Conservation (phyloP, 495 filamentous ascomycete species). For the Aspergillus indologenus region DNA sequence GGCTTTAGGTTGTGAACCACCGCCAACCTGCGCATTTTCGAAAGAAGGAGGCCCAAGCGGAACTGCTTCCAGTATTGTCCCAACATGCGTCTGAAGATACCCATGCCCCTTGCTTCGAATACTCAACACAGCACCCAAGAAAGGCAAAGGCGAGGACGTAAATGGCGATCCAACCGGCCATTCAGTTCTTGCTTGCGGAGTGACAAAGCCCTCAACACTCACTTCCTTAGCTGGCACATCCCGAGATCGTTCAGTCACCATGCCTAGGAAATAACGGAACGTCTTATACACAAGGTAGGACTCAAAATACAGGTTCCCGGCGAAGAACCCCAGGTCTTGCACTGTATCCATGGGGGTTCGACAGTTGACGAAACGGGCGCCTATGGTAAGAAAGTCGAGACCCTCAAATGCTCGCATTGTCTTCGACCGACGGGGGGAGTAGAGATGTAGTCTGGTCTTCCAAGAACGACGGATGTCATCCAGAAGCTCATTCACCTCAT, state of each 20-base stretch:
- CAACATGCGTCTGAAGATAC: conserved; percentile 52
- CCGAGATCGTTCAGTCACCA: conserved; percentile 25
- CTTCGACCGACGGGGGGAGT: conserved; percentile 49
- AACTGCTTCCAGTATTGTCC: conserved; percentile 41
- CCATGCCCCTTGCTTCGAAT: conserved; percentile 47
- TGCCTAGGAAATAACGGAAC: conserved; percentile 53
- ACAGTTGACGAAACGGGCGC: neutral
- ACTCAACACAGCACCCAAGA: conserved; percentile 45
- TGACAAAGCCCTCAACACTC: conserved; percentile 47
- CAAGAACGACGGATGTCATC: conserved; percentile 28
- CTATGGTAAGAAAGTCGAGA: conserved; percentile 32
- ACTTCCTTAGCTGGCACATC: conserved; percentile 20
- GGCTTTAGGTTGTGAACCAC: no score
- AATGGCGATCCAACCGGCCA: conserved; percentile 35
- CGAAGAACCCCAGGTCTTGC: conserved; percentile 54
- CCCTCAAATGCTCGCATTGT: conserved; percentile 42
- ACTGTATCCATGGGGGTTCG: neutral
- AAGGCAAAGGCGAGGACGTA: conserved; percentile 45
- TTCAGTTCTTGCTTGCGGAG: conserved; percentile 20
- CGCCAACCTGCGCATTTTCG: no score
- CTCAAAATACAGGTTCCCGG: conserved; percentile 61
- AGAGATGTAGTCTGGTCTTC: conserved; percentile 48
- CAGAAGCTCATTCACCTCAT: conserved; percentile 53
- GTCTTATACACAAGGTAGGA: conserved; percentile 48
- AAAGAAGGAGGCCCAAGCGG: conserved; percentile 17